Conservation (phyloP, 495 filamentous ascomycete genomes). For the Annulohypoxylon maeteangense region DNA sequence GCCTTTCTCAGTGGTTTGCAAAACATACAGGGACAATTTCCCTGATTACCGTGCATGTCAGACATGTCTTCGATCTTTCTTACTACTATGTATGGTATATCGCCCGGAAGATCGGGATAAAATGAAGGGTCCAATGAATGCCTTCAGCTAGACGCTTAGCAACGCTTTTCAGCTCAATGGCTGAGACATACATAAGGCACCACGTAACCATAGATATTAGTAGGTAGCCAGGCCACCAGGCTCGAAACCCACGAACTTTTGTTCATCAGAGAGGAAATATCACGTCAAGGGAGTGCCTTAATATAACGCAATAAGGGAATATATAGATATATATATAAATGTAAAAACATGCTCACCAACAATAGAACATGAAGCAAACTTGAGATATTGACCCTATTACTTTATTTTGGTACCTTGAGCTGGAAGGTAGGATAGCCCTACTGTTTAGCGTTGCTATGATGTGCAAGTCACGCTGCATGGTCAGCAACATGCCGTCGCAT, state of each 20-base stretch:
- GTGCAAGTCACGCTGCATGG: conserved; percentile 5
- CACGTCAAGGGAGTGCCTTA: neutral
- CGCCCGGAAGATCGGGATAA: conserved; percentile 13
- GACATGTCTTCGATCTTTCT: conserved; percentile 35
- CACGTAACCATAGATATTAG: neutral
- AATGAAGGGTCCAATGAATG: neutral
- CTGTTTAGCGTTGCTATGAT: neutral
- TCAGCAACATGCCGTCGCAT: conserved; percentile 3
- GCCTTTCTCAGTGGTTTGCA: neutral
- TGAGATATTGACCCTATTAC: neutral
- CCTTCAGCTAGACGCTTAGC: neutral
- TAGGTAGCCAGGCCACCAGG: no score
- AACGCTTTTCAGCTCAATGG: conserved; percentile 10
- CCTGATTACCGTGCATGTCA: conserved; percentile 13
- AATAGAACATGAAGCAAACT: neutral
- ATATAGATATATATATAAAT: neutral
- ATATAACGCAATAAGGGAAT: neutral
- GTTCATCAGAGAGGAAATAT: neutral
- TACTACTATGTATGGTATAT: neutral
- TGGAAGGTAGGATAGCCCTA: neutral
- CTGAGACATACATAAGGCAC: conserved; percentile 38
- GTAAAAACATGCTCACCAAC: neutral
- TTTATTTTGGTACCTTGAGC: neutral
- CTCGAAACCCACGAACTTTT: neutral
- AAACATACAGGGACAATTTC: conserved; percentile 20